Evolutionary conservation across 306 rosid genomes (phyloP).

Genomic region (Prunus salicina): DNA sequence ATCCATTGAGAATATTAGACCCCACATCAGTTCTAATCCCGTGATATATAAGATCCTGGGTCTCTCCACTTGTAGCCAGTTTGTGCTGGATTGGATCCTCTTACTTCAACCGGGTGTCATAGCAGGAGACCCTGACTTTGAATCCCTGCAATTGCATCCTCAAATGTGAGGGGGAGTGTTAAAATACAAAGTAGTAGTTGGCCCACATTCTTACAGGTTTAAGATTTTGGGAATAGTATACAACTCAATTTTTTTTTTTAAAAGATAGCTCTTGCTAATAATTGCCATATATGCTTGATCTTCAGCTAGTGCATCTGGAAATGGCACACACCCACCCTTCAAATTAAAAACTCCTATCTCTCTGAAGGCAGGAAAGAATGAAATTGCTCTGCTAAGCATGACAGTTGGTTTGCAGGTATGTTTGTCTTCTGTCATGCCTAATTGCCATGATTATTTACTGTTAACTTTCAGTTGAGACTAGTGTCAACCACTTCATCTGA

Average conservation of each 20-base stretch:
- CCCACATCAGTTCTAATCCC: neutral
- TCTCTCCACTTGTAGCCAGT: too few species aligned
- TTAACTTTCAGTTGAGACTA: neutral
- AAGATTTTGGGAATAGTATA: too few species aligned
- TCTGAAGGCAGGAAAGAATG: slow-evolving; percentile 79
- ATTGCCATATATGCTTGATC: slow-evolving; percentile 7
- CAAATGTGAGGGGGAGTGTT: too few species aligned
- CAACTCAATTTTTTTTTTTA: neutral
- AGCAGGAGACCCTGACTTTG: too few species aligned
- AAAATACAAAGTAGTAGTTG: too few species aligned
- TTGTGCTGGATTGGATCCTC: too few species aligned
- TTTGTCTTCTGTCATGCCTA: slow-evolving; percentile 1
- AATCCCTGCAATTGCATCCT: too few species aligned
- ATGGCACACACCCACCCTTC: slow-evolving; percentile 73
- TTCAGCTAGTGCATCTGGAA: slow-evolving; percentile 82
- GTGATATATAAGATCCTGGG: too few species aligned
- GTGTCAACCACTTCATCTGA: neutral
- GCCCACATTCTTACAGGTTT: too few species aligned
- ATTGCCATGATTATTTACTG: neutral
- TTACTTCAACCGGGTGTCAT: too few species aligned
- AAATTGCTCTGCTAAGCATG: slow-evolving; percentile 79
- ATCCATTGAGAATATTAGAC: neutral
- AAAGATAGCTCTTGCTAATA: slow-evolving; percentile 1
- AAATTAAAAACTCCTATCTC: slow-evolving; percentile 52
- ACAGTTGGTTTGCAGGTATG: slow-evolving; percentile 84